Evolutionary conservation across 1,139 yeast species (phyloP), one percentile per base, ranked within the genome.

Genomic region (Lodderomyces beijingensis): DNA sequence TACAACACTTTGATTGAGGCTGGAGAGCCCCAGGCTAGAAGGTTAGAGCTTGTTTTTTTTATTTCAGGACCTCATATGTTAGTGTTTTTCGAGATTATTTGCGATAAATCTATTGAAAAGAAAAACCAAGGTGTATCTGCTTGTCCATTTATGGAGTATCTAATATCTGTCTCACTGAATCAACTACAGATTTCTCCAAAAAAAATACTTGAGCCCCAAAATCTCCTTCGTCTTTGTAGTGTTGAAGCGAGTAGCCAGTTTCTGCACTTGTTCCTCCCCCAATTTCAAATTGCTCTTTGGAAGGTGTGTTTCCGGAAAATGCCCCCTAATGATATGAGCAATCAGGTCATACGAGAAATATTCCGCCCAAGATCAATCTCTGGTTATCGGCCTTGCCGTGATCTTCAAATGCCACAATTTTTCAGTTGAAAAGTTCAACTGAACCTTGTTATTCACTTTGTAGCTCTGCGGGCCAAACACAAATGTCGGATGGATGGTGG

Each of bases 401-500:
- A 4, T 44, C 46, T 39, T 64, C 63, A 38, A 72, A 52, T 1
- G 72, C 72, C 25, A 48, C 29, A 67, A 45, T 9, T 59, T 25
- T 36, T 62, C 60, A 25, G 62, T 51, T 1, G 74, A 64, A 1
- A 59, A 38, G 41, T 51, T 46, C 46, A 44, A 27, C 12, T 32
- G n/a, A 3, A 22, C 12, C n/a, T 51, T 51, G 28, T 51, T 52
- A 22, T 58, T 55, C n/a, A 47, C 47, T 30, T 53, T 57, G 33
- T 51, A 59, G 1, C 66, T 59, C 42, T 65, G 72, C 1, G 73
- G 73, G 0, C 74, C 73, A 40, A 66, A 65, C 15, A 71, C 73
- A 38, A 53, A 66, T 11, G 61, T 62, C 11, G 80, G 79, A 34
- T 62, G 61, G 13, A 74, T 60, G 0, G 62, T 57, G 5, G 64